Base-by-base conservation (phyloP, 352 stramenopile species). In the Globisporangium cederbergense region DNA sequence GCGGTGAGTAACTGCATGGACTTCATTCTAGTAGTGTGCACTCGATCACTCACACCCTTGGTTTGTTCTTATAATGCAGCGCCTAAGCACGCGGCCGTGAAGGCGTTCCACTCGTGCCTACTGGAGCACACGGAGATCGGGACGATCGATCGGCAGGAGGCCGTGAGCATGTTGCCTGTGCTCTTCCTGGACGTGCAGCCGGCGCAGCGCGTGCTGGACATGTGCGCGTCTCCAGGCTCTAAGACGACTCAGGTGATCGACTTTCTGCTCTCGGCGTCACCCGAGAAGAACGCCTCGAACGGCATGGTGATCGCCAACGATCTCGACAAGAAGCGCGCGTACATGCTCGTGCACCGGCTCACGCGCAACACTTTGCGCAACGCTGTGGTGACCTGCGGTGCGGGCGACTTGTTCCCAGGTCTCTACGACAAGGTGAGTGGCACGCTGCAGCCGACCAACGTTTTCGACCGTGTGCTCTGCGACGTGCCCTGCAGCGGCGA, bases 201-300 rank as follows among this genome's bases (percentile, higher is more conserved):
- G 2, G 71, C 90, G 60, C 85, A 98, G 64, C 70, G 62, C 38
- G 84, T 93, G 50, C 73, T 95, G 30, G 85, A 96, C 63, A 93
- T 96, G 84, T 94, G 86, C 65, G 97, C 98, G 14, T 98, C 98
- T n/a, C 98, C 98, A 0, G 98, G 98, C 16, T 98, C 91, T 50
- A 99, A 99, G 75, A 99, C 98, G 25, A 97, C 91, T 47, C 97
- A 99, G 74, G 82, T 99, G 56, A 79, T 99, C 18, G 97, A 98
- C 59, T 89, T 94, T 45, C 64, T 95, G 40, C 62, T 86, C 16
- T 25, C 64, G 43, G 38, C 45, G 5, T 42, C 54, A 20, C 36
- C 62, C 6, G 22, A 57, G 2, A 57, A 40, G 4, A 51, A 67
- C 5, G 34, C 42, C 62, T 74, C 71, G 43, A 76, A 72, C 8